A percentile compares a stretch with the other conserved stretches of the same genome.
Evolutionary conservation across 1,284 basidiomycete genomes (phyloP).

Genomic region (Amylostereum areolatum): DNA sequence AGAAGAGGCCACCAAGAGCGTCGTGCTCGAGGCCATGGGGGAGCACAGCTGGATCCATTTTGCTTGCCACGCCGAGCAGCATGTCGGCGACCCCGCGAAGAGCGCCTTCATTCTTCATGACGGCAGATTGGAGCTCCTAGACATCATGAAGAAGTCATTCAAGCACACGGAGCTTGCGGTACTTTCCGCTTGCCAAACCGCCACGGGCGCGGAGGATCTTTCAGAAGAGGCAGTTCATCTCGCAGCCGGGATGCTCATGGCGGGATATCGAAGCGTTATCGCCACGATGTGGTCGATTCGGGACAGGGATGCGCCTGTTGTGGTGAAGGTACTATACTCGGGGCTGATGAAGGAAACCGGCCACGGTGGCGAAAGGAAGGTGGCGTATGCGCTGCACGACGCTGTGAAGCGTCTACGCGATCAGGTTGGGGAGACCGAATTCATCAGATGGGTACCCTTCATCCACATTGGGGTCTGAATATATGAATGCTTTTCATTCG

Average conservation of each 20-base stretch:
- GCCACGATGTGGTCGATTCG: constrained; percentile 21
- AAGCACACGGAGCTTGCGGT: background rate
- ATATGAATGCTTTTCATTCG: background rate
- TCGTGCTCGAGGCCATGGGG: background rate
- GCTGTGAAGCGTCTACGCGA: background rate
- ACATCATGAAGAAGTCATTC: background rate
- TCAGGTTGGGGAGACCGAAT: background rate
- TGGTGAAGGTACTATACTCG: constrained; percentile 10
- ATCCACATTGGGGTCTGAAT: background rate
- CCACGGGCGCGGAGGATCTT: background rate
- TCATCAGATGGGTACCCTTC: constrained; percentile 1
- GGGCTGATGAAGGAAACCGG: background rate
- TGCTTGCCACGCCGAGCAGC: background rate
- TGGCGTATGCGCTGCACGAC: constrained; percentile 3
- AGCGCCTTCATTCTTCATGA: constrained; percentile 2
- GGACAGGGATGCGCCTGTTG: constrained; percentile 8
- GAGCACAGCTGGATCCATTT: background rate
- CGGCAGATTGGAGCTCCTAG: background rate
- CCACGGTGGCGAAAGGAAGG: background rate
- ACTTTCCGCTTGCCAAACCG: constrained; percentile 4
- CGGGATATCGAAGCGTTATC: constrained; percentile 16
- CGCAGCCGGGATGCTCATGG: constrained; percentile 18
- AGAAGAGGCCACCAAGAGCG: constrained; percentile 1
- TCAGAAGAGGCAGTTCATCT: constrained; percentile 12
- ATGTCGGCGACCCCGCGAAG: background rate